These are phyloP conservation scores for Edaphochlamys debaryana DNA, from an alignment of 139 green algal species.

Conservation along the genomic window DNA sequence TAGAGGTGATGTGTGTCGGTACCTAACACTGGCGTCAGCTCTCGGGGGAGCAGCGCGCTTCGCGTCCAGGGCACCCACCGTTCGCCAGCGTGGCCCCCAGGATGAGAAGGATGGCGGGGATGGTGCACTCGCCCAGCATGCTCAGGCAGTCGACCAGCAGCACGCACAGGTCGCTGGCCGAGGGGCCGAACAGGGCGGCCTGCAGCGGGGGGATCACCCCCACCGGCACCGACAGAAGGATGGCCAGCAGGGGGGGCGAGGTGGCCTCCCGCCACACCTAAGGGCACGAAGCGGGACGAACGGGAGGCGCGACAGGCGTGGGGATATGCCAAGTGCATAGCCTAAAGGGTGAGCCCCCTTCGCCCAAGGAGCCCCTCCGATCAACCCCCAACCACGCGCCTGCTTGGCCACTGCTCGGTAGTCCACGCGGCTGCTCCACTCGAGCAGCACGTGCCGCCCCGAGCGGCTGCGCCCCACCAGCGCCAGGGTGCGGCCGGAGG, in stretches of 20 bases:
- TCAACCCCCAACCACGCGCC: too few species aligned
- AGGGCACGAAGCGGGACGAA: neutral
- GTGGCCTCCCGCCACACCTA: constrained; percentile 13
- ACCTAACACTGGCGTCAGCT: too few species aligned
- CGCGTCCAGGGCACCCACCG: too few species aligned
- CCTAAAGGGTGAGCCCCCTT: too few species aligned
- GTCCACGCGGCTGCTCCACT: neutral
- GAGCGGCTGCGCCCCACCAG: neutral
- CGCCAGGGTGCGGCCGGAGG: neutral
- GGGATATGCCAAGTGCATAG: neutral
- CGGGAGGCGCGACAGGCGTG: too few species aligned
- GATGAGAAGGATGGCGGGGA: constrained; percentile 70
- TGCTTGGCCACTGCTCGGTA: neutral
- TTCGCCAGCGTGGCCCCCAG: constrained; percentile 72
- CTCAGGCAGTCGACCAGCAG: constrained; percentile 49
- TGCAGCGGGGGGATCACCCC: constrained; percentile 56
- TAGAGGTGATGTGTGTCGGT: too few species aligned
- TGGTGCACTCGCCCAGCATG: constrained; percentile 61
- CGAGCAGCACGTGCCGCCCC: neutral
- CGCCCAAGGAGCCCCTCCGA: too few species aligned
- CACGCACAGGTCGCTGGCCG: constrained; percentile 45
- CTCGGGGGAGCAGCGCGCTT: too few species aligned
- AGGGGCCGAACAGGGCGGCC: constrained; percentile 47
- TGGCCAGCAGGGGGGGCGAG: constrained; percentile 46
- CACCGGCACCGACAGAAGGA: constrained; percentile 40